These are phyloP conservation scores for Nitzschia inconspicua DNA, from an alignment of 108 stramenopile species.

Conservation along the genomic window DNA sequence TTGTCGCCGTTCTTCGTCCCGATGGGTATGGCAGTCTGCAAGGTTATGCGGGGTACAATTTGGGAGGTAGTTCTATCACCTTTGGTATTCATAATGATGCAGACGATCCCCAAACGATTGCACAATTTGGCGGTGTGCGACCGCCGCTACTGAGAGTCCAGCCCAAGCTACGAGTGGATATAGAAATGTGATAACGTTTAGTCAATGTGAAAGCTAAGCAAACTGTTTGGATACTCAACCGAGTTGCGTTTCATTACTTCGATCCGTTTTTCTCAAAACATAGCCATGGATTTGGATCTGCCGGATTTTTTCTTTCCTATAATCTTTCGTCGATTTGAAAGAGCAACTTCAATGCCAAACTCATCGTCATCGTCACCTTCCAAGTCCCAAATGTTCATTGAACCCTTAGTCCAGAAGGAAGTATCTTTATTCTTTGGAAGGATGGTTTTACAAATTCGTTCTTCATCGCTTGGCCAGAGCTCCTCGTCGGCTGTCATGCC, in stretches of 20 bases:
- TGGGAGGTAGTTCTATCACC: constrained; percentile 77
- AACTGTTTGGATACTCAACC: too few species aligned
- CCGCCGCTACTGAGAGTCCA: constrained; percentile 85
- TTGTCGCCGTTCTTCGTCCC: constrained; percentile 84
- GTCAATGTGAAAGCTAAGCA: neutral
- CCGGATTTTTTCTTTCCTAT: too few species aligned
- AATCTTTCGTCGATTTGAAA: too few species aligned
- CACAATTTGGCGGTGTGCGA: constrained; percentile 81
- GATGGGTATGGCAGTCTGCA: constrained; percentile 90
- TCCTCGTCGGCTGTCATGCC: neutral
- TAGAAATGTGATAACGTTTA: constrained; percentile 59
- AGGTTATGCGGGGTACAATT: constrained; percentile 80
- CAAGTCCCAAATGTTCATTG: too few species aligned
- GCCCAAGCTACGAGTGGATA: constrained; percentile 82
- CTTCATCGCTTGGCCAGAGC: constrained; percentile 20
- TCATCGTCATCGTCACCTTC: too few species aligned
- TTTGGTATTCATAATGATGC: constrained; percentile 89
- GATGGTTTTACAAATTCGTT: too few species aligned
- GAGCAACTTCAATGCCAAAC: too few species aligned
- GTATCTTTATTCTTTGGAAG: too few species aligned
- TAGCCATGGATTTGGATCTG: too few species aligned
- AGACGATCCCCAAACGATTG: constrained; percentile 80
- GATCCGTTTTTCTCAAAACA: too few species aligned
- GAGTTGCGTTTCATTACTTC: too few species aligned
- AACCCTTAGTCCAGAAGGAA: too few species aligned